Evolutionary conservation across 768 basidiomycete species (phyloP), one percentile per base, ranked within the genome.

Genomic region (Mrakia frigida): DNA sequence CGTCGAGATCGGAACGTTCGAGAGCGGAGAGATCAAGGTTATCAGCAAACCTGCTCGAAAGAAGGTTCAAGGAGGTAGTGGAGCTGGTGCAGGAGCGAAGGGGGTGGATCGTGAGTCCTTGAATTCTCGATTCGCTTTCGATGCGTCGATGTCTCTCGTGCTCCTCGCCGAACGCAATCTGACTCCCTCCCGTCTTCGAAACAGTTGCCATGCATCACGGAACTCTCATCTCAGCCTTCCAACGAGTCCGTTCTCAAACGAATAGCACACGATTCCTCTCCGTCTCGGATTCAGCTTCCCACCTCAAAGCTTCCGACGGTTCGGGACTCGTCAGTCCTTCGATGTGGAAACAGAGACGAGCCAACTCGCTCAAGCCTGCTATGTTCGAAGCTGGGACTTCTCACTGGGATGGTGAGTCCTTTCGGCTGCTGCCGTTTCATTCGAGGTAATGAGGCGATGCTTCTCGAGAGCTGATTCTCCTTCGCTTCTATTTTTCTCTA

Each of bases 11-110:
- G 95, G 95, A 31, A 88, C 89, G 28, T 98, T 98, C 85, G 90
- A 92, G 61, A 93, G 92, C 79, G 90, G 91, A 65, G 90, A 94
- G n/a, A 98, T 98, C 87, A 95, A 94, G 84, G 93, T 98, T 81
- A 98, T 98, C 85, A 93, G 92, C 85, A 98, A 98, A 84, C 96
- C 96, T 6, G 93, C 92, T 85, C 97, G 98, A 87, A 97, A 97
- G 87, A 88, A 93, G 80, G 76, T 43, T 11, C 33, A 37, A 16
- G 43, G 70, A 43, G n/a, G 41, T 18, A 73, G 61, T 52, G 37
- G 39, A 23, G n/a, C 68, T 0, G 68, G 68, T 6, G 91, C 93
- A 84, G 93, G 91, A 82, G 92, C 91, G 65, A 96, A 96, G 87
- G 94, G 93, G 80, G 87, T 93, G 25, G 92, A 97, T 83, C 85